These are phyloP conservation scores for Diplosphaera chodatii DNA, from an alignment of 139 green algal species.

Conservation along the genomic window DNA sequence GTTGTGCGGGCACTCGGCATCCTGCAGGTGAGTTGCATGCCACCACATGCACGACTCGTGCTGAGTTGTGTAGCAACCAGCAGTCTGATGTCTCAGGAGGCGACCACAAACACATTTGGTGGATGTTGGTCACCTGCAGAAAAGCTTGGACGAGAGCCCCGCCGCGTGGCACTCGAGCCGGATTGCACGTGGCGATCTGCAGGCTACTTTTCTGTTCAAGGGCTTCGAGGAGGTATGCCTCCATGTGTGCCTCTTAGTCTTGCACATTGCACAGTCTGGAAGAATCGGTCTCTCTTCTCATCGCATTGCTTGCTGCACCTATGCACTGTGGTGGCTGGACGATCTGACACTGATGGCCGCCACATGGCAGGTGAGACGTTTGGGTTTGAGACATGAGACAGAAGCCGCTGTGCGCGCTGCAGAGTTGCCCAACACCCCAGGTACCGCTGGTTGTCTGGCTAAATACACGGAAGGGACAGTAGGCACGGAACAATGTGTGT, in stretches of 20 bases:
- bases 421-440: constrained; percentile 20
- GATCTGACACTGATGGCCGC: too few species aligned
- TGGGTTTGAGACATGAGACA: constrained; percentile 69
- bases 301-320: too few species aligned
- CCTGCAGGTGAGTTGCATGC: constrained; percentile 59
- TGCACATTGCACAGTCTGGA: too few species aligned
- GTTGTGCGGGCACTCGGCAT: constrained; percentile 70
- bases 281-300: too few species aligned
- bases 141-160: background rate
- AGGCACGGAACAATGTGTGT: too few species aligned
- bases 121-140: background rate
- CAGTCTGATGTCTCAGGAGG: too few species aligned
- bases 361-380: constrained; percentile 52
- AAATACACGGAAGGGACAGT: too few species aligned
- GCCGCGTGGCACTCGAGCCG: background rate
- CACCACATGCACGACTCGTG: too few species aligned
- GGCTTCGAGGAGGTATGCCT: constrained; percentile 78
- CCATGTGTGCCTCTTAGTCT: too few species aligned
- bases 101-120: too few species aligned
- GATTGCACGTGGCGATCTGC: constrained; percentile 63
- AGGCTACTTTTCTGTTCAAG: constrained; percentile 83
- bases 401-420: constrained; percentile 56
- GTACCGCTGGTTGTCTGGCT: too few species aligned
- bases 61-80: too few species aligned
- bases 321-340: background rate